Evolutionary conservation across 495 filamentous ascomycete genomes (phyloP).

Genomic region (Penicillium ochrochloron): DNA sequence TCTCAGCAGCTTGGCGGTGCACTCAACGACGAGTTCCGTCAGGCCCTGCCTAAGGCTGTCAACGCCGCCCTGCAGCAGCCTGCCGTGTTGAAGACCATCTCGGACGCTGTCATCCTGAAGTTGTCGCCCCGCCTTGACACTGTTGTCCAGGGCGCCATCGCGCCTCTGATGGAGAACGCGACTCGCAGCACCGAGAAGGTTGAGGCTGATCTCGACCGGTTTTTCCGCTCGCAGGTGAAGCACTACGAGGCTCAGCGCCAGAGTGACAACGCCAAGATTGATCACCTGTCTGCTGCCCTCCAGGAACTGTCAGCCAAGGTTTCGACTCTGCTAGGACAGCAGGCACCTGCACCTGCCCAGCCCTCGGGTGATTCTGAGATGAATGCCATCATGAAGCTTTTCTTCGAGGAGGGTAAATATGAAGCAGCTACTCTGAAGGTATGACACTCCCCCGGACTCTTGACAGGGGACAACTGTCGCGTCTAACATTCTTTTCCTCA

Average conservation of each 20-base stretch:
- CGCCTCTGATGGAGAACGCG: constrained; percentile 67
- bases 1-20: constrained; percentile 52
- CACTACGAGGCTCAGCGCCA: constrained; percentile 70
- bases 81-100: constrained; percentile 67
- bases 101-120: constrained; percentile 69
- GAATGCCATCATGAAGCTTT: constrained; percentile 35
- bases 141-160: constrained; percentile 62
- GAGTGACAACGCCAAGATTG: constrained; percentile 76
- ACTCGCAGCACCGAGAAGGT: constrained; percentile 64
- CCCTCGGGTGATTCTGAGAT: constrained; percentile 25
- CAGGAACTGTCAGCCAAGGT: constrained; percentile 73
- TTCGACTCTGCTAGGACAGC: constrained; percentile 67
- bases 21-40: constrained; percentile 59
- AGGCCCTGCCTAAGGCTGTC: constrained; percentile 59
- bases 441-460: constrained; percentile 24
- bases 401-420: constrained; percentile 67
- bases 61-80: constrained; percentile 68
- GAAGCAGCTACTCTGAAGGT: constrained; percentile 74
- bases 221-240: constrained; percentile 64
- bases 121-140: constrained; percentile 69
- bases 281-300: constrained; percentile 76
- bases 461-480: not conserved
- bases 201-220: constrained; percentile 66
- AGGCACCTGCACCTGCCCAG: constrained; percentile 62
- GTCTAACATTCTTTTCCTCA: constrained; percentile 34